Evolutionary conservation across 208 protist genomes (phyloP), one percentile per base, ranked within the genome.

Genomic region (Leishmania tropica): DNA sequence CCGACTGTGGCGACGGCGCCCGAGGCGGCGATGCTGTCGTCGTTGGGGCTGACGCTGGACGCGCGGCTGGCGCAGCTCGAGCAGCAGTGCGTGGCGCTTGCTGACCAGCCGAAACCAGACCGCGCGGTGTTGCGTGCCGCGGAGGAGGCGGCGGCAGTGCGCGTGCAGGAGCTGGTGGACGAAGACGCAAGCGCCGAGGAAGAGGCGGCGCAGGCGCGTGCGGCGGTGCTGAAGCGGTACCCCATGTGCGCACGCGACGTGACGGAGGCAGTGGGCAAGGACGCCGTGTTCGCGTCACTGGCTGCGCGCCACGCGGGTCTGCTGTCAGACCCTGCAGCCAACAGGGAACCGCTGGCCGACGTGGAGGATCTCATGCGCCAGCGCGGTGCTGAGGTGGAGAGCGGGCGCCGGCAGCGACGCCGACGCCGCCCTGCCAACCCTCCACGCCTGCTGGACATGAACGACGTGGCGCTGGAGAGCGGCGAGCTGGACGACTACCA

Each of bases 241-340:
- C 87, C 87, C 31, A 91, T 90, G 85, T 91, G 87, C 78, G 78
- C 87, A 28, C 77, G 87, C 21, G 89, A 90, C 62, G 76, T 91
- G 35, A 89, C 87, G 31, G 84, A 89, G 81, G 88, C 82, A 19
- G 85, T 92, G 13, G 83, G 67, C 47, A 78, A 78, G 75, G 86
- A 92, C 78, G 85, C 85, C 35, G 79, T 62, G 53, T 90, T 94
- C 68, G 79, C 89, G 47, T 53, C 60, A 17, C 76, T 92, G 62
- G 72, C 78, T 21, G 81, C 78, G 40, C 42, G 79, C 40, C 76
- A 83, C 54, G 80, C 70, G 11, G 75, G 35, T 2, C 70, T 92
- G 19, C 70, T 92, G 53, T 51, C 54, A 8, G 83, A 85, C 68
- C 86, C 86, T 17, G 58, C n/a, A 54, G 75, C 65, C 47, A 82